Percentiles rank a stretch among this genome's conserved stretches.
phyloP scores from a whole-genome alignment of 768 basidiomycete species.

The Trichaptum fuscoviolaceum region DNA sequence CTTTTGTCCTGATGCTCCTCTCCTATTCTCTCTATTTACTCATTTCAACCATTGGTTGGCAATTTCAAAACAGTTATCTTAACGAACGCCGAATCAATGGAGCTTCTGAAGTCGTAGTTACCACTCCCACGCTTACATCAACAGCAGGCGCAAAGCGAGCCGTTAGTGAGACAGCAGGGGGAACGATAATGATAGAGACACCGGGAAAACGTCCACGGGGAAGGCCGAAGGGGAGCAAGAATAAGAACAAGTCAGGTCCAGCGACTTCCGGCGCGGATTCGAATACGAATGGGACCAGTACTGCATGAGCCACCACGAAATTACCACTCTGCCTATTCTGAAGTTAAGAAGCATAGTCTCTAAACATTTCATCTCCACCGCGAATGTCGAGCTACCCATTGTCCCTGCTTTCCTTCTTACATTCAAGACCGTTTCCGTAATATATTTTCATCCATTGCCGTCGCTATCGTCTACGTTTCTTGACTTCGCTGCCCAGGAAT shows the following conservation, averaged over 20 bases:
- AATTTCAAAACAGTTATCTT: slow-evolving; percentile 41
- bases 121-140: neutral
- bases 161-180: slow-evolving; percentile 11
- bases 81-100: slow-evolving; percentile 58
- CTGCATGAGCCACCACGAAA: neutral
- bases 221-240: slow-evolving; percentile 69
- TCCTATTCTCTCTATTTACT: slow-evolving; percentile 9
- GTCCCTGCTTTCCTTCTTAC: neutral
- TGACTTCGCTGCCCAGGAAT: neutral
- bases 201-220: slow-evolving; percentile 54
- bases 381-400: neutral
- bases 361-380: neutral
- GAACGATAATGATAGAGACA: slow-evolving; percentile 5
- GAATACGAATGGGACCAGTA: neutral
- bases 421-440: neutral
- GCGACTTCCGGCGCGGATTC: neutral
- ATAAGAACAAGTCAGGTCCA: slow-evolving; percentile 20
- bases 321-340: neutral
- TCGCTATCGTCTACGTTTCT: neutral
- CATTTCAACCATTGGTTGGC: neutral
- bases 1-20: slow-evolving; percentile 35
- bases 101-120: neutral
- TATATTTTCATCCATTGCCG: neutral
- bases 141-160: slow-evolving; percentile 19
- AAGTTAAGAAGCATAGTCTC: neutral